phyloP scores from a whole-genome alignment of 2,329 filamentous ascomycete genomes.

The Ophiostoma montium region DNA sequence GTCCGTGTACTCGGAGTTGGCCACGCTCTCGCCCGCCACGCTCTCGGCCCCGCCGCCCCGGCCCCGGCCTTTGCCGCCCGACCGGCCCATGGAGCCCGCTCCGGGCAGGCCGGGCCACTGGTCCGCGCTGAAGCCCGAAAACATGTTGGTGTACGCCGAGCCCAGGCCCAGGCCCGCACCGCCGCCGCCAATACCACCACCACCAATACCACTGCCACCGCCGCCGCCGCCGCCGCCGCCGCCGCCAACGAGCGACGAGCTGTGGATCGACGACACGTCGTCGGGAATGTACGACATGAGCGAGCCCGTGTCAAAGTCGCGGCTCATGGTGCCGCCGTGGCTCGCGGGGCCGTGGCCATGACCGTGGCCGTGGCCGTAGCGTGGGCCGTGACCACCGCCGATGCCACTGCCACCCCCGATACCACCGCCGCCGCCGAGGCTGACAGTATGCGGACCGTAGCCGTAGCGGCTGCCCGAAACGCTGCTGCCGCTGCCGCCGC shows the following conservation, averaged over 20 bases:
- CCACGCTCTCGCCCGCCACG: constrained; percentile 81
- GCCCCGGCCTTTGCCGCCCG: constrained; percentile 51
- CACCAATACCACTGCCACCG: constrained; percentile 71
- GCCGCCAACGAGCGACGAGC: constrained; percentile 74
- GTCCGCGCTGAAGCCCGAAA: constrained; percentile 78
- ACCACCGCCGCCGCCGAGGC: no score
- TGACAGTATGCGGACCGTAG: constrained; percentile 13
- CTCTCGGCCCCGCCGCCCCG: constrained; percentile 50
- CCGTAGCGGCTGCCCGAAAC: constrained; percentile 7
- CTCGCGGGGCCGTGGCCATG: constrained; percentile 12
- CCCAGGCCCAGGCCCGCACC: constrained; percentile 51
- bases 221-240: constrained; percentile 48
- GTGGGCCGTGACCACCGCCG: constrained; percentile 4
- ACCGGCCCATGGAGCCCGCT: constrained; percentile 40
- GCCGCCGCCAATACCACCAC: constrained; percentile 49
- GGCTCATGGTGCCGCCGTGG: constrained; percentile 21
- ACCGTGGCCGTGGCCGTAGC: constrained; percentile 12
- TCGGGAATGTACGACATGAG: constrained; percentile 93
- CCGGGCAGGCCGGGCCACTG: constrained; percentile 75
- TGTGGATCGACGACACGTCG: constrained; percentile 91
- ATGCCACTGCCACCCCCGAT: no score
- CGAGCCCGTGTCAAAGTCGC: constrained; percentile 64
- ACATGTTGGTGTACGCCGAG: constrained; percentile 45
- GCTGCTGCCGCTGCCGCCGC: constrained; percentile 13
- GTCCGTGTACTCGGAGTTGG: constrained; percentile 81